Percentiles rank a stretch among this genome's conserved stretches.
These are phyloP conservation scores for Ogataea hybrid DNA, from an alignment of 1,139 yeast genomes.

Conservation along the genomic window DNA sequence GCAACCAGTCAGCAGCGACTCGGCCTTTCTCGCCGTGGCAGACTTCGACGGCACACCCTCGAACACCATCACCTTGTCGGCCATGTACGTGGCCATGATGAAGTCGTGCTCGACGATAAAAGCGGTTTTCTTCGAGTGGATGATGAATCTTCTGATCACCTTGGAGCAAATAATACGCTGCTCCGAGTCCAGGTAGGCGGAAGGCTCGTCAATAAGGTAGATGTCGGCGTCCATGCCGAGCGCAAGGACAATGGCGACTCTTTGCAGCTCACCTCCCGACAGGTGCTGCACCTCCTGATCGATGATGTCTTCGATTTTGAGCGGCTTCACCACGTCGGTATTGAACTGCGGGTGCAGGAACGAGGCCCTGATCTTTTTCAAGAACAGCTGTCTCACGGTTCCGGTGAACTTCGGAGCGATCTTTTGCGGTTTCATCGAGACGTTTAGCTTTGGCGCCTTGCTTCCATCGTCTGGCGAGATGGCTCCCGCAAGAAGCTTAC, in stretches of 20 bases:
- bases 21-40: constrained; percentile 84
- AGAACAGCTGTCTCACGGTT: constrained; percentile 95
- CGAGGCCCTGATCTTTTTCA: constrained; percentile 92
- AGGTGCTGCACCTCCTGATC: constrained; percentile 97
- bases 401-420: constrained; percentile 98
- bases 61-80: constrained; percentile 96
- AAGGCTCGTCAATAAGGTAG: constrained; percentile 96
- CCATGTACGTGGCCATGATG: constrained; percentile 98
- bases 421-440: constrained; percentile 98
- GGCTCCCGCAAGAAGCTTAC: constrained; percentile 92
- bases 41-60: constrained; percentile 90
- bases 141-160: constrained; percentile 93
- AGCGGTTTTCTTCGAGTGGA: constrained; percentile 97
- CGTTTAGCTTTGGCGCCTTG: constrained; percentile 79
- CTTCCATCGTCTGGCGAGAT: constrained; percentile 77
- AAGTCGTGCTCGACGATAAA: constrained; percentile 99
- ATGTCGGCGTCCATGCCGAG: constrained; percentile 95
- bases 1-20: constrained; percentile 93
- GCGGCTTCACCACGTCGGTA: constrained; percentile 95
- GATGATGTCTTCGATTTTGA: constrained; percentile 87
- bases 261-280: constrained; percentile 99
- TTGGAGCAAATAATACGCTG: constrained; percentile 99
- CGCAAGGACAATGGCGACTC: constrained; percentile 95
- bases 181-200: constrained; percentile 97
- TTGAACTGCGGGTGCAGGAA: constrained; percentile 97